Conservation (phyloP, 225 moss, liverwort and hornwort species). For the Lunularia cruciata region DNA sequence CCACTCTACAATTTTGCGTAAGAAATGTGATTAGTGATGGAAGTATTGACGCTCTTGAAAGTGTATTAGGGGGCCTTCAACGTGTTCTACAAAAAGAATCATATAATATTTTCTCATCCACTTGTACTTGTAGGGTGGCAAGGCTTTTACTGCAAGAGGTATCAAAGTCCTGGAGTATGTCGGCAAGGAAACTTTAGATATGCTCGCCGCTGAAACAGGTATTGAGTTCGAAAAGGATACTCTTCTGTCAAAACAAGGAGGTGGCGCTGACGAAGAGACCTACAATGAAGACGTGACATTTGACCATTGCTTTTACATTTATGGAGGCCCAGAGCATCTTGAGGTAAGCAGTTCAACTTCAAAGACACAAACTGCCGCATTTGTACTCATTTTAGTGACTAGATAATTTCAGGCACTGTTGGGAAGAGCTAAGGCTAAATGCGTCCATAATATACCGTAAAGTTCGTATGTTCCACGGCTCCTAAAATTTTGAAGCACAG, state of each 20-base stretch:
- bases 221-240: conserved; percentile 88
- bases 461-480: too few relatives aligned
- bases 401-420: too few relatives aligned
- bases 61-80: too few relatives aligned
- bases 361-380: too few relatives aligned
- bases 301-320: conserved; percentile 92
- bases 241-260: conserved; percentile 46
- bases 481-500: too few relatives aligned
- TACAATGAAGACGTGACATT: conserved; percentile 91
- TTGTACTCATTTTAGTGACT: too few relatives aligned
- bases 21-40: too few relatives aligned
- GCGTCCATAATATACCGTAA: too few relatives aligned
- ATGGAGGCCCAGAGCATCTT: conserved; percentile 95
- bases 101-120: not conserved
- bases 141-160: conserved; percentile 81
- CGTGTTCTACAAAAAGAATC: not conserved
- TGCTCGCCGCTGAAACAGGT: conserved; percentile 93
- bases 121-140: conserved; percentile 61
- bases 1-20: too few relatives aligned
- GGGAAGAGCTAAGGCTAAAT: too few relatives aligned
- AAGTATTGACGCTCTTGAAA: too few relatives aligned
- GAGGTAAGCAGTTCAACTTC: conserved; percentile 52
- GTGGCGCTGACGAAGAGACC: conserved; percentile 53
- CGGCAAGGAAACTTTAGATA: conserved; percentile 91
- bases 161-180: conserved; percentile 88